Evolutionary conservation across 768 basidiomycete genomes (phyloP), one percentile per base, ranked within the genome.

Genomic region (Tephrocybe sp.): DNA sequence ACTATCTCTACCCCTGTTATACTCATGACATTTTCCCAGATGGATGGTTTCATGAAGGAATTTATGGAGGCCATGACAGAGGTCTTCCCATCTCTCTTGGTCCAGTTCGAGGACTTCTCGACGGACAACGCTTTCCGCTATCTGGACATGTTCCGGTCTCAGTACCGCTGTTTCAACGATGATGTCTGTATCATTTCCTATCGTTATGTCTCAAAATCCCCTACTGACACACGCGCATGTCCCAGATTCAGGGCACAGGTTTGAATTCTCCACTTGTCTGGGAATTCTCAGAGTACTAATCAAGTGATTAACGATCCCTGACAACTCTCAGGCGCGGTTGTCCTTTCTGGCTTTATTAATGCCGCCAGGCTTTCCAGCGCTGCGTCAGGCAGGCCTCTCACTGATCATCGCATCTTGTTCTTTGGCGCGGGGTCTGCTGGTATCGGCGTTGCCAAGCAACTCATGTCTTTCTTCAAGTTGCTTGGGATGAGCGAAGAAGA

Each of bases 351-450:
- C 4, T 87, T 89, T 67, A 69, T 87, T 52, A 86, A 87, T 51
- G 87, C 89, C 18, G 86, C 86, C 0, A 77, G 76, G 47, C 70
- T 87, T 28, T 72, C 83, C 11, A 78, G 79, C 38, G 71, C 69
- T 70, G 65, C 79, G 62, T 64, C 80, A 74, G 65, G 76, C 66
- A 74, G 48, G 40, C 73, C 86, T 9, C 70, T 91, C 39, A 67
- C 74, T 22, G 87, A 89, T 40, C 92, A 95, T 58, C 80, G 81
- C 37, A 87, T 95, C 59, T 74, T 95, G 43, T 94, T 96, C 77
- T 84, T 89, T 43, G 93, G 93, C n/a, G 91, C 92, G 1, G 93
- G 93, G 0, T 87, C 85, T 9, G 87, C 89, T 7, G 92, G 92
- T 37, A 87, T 94, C 44, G 93, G 92, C 47, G 93, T 96, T 31